These are phyloP conservation scores for Corchorus olitorius DNA, from an alignment of 345 rosid genomes.

Conservation along the genomic window DNA sequence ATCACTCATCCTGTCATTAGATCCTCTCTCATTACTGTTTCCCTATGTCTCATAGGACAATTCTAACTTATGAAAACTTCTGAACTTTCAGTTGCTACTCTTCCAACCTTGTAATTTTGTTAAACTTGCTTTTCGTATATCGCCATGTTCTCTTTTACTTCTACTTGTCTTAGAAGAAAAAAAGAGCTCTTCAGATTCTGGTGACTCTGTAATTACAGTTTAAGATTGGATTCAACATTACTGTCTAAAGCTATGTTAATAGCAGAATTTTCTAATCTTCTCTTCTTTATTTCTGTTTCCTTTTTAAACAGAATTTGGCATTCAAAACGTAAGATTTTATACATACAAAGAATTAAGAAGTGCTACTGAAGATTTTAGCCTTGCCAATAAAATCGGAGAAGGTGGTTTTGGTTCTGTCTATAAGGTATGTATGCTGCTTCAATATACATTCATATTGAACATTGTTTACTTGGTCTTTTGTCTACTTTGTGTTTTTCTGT, in stretches of 20 bases:
- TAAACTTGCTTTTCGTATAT: neutral
- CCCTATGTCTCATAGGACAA: neutral
- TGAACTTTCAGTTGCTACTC: neutral
- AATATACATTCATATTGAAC: neutral
- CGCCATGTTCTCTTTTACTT: neutral
- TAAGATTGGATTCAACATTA: neutral
- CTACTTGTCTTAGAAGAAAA: neutral
- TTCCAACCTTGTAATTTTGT: neutral
- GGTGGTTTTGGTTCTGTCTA: slow-evolving; percentile 97
- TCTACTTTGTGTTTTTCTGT: neutral
- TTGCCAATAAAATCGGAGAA: slow-evolving; percentile 75
- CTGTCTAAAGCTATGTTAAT: neutral
- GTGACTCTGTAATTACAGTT: neutral
- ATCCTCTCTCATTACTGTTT: neutral
- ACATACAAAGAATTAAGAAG: slow-evolving; percentile 62
- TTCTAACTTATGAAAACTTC: neutral
- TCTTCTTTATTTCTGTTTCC: neutral
- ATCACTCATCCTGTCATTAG: neutral
- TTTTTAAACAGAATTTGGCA: slow-evolving; percentile 48
- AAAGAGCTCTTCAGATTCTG: neutral
- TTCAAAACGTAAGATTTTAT: slow-evolving; percentile 55
- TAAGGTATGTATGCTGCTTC: slow-evolving; percentile 51
- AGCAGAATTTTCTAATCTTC: neutral
- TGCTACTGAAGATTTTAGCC: slow-evolving; percentile 76
- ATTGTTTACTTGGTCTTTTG: neutral